Percentiles rank a stretch among this genome's conserved stretches.
phyloP scores from a whole-genome alignment of 257 asterid species.

The Orobanche coerulescens region DNA sequence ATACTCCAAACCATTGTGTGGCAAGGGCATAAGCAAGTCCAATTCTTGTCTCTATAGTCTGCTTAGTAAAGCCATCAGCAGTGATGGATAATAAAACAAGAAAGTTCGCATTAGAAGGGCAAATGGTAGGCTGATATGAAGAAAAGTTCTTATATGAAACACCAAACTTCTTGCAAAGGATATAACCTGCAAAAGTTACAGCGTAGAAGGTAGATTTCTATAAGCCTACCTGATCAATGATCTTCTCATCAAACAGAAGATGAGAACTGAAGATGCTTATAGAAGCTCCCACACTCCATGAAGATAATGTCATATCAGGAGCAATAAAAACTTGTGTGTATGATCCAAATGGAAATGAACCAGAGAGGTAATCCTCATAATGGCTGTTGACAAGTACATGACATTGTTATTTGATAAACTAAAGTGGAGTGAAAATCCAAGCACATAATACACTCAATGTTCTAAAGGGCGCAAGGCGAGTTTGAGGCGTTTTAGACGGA shows the following conservation, averaged over 20 bases:
- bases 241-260: slow-evolving; percentile 79
- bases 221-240: slow-evolving; percentile 79
- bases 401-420: slow-evolving; percentile 14
- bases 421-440: slow-evolving; percentile 18
- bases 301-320: slow-evolving; percentile 88
- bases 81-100: slow-evolving; percentile 8
- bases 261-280: slow-evolving; percentile 87
- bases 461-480: too few relatives aligned
- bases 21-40: slow-evolving; percentile 93
- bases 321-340: slow-evolving; percentile 79
- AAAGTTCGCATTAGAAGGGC: slow-evolving; percentile 9
- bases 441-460: slow-evolving; percentile 4
- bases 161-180: slow-evolving; percentile 6
- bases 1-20: slow-evolving; percentile 97
- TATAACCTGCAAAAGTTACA: background rate
- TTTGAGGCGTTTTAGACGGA: too few relatives aligned
- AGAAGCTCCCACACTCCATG: slow-evolving; percentile 78
- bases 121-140: slow-evolving; percentile 2
- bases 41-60: slow-evolving; percentile 92
- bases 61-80: slow-evolving; percentile 39
- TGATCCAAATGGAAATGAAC: slow-evolving; percentile 91
- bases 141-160: slow-evolving; percentile 11
- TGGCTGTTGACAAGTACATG: slow-evolving; percentile 46
- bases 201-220: slow-evolving; percentile 12
- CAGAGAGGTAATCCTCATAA: slow-evolving; percentile 86